A percentile compares a stretch with the other conserved stretches of the same genome.
These are phyloP conservation scores for Pirum gemmata DNA, from an alignment of 78 protist species.

Conservation along the genomic window DNA sequence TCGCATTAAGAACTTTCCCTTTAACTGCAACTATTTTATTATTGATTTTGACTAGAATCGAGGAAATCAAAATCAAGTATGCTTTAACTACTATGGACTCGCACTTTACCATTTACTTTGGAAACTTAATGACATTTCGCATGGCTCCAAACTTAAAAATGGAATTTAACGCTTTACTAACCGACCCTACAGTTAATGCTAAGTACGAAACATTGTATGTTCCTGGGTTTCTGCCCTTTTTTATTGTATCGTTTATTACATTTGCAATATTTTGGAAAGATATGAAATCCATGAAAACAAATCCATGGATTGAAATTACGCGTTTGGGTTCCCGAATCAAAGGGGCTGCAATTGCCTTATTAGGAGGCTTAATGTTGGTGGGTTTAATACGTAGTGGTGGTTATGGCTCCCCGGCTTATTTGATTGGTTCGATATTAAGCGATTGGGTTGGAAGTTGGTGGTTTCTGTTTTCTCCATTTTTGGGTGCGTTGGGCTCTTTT, in stretches of 20 bases:
- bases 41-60: constrained; percentile 30
- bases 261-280: constrained; percentile 14
- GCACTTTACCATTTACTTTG: background rate
- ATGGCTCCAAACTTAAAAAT: constrained; percentile 30
- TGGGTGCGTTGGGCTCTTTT: constrained; percentile 48
- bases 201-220: constrained; percentile 40
- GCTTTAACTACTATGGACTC: background rate
- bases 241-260: constrained; percentile 20
- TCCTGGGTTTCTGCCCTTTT: constrained; percentile 25
- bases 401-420: constrained; percentile 42
- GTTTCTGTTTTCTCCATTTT: constrained; percentile 21
- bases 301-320: constrained; percentile 34
- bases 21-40: constrained; percentile 32
- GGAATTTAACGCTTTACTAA: constrained; percentile 21
- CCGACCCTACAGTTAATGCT: constrained; percentile 4
- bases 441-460: constrained; percentile 34
- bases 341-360: constrained; percentile 28
- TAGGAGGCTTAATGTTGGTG: constrained; percentile 39
- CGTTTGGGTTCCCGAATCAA: background rate
- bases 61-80: background rate
- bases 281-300: constrained; percentile 7
- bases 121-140: background rate
- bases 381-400: background rate
- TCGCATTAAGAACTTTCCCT: constrained; percentile 27
- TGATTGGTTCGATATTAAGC: constrained; percentile 42